phyloP scores from a whole-genome alignment of 208 protist genomes.

The Lotmaria passim region DNA sequence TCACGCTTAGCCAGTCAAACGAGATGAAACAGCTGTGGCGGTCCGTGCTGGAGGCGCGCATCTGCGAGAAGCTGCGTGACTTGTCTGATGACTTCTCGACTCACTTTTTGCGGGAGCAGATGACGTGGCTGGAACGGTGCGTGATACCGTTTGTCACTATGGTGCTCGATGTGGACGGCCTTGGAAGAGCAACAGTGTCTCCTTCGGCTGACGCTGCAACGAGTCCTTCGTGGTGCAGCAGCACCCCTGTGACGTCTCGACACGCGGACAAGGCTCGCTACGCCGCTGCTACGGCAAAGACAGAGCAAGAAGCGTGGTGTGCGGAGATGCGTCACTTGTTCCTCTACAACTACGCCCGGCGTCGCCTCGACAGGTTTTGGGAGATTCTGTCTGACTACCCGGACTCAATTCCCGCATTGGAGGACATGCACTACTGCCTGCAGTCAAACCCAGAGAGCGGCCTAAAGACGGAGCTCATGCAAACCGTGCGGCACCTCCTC shows the following conservation, averaged over 20 bases:
- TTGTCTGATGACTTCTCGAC: slow-evolving; percentile 75
- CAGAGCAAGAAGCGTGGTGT: slow-evolving; percentile 71
- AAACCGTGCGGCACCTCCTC: slow-evolving; percentile 63
- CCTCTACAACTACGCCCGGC: slow-evolving; percentile 56
- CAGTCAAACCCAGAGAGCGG: slow-evolving; percentile 49
- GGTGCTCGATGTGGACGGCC: slow-evolving; percentile 41
- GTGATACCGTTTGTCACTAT: slow-evolving; percentile 75
- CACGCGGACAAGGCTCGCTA: not conserved
- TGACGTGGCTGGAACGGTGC: slow-evolving; percentile 71
- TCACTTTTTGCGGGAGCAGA: slow-evolving; percentile 49
- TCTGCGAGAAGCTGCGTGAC: slow-evolving; percentile 45
- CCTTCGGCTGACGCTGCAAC: too few relatives aligned
- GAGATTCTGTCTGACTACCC: slow-evolving; percentile 90
- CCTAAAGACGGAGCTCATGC: slow-evolving; percentile 65
- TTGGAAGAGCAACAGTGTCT: too few relatives aligned
- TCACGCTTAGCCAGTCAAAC: slow-evolving; percentile 60
- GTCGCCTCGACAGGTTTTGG: slow-evolving; percentile 76
- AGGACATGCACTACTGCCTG: slow-evolving; percentile 82
- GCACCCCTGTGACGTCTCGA: too few relatives aligned
- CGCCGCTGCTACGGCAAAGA: slow-evolving; percentile 23
- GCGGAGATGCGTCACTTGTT: slow-evolving; percentile 65
- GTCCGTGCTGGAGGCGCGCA: slow-evolving; percentile 55
- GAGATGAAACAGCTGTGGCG: slow-evolving; percentile 72
- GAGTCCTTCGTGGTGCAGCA: not conserved
- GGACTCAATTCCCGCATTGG: slow-evolving; percentile 73